Base-by-base conservation (phyloP, 768 basidiomycete genomes). In the Amanita molliuscula region DNA sequence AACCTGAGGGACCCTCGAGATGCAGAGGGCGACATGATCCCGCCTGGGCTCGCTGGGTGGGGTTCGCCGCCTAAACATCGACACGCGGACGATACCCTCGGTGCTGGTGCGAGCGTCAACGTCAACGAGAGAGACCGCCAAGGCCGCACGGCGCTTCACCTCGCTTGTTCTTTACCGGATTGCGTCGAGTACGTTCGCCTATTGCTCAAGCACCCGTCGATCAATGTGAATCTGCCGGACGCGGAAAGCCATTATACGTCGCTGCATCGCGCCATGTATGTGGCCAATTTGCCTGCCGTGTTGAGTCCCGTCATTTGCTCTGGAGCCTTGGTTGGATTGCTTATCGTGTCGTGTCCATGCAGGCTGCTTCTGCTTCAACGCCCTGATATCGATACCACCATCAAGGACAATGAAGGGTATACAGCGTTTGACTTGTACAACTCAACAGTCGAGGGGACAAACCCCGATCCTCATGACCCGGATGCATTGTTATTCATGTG, bases 391-490 rank as follows among this genome's bases (percentile, higher is more conserved):
- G 88, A 96, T 61, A 65, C 71, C 0, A 67, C 74, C 4, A 55
- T 87, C 51, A 91, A 90, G 61, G 95, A 97, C 59, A 59, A 71
- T 25, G 95, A 97, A 56, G 95, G 88, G 0, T 86, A 94, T 63
- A 91, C 90, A 0, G 82, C 92, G 0, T 91, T 91, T 54, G 94
- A 98, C 60, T 66, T 98, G 29, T 96, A 91, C 67, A 97, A 97
- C 61, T 85, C 87, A 3, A 95, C 92, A 0, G 67, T 95, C 54
- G 73, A 78, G 60, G 85, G 77, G 25, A 88, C 87, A 3, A 79
- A 80, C 52, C 85, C 84, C 3, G 57, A 59, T 35, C 56, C 60
- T 2, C 55, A 61, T 28, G 62, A 66, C 48, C 48, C 48, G 49
- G 57, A 71, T 60, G 61, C 75, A 1, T 89, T 94, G 41, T 64